These are phyloP conservation scores for Sugiyamaella lignohabitans DNA, from an alignment of 805 yeast species.

Conservation along the genomic window DNA sequence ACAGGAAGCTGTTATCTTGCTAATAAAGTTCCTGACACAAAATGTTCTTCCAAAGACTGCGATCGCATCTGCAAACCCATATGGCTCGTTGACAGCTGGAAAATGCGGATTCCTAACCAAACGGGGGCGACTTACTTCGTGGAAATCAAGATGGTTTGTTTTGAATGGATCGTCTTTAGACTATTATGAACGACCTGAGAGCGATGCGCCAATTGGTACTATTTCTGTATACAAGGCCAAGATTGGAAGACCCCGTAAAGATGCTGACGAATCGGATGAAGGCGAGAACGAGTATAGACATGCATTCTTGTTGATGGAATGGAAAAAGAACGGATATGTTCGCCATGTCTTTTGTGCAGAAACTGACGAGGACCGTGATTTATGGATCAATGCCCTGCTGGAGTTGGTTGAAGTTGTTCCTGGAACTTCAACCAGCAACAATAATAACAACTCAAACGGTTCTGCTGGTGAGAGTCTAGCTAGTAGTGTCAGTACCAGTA, in stretches of 20 bases:
- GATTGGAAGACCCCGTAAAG: conserved; percentile 44
- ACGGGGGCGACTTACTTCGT: conserved; percentile 55
- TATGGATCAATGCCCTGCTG: conserved; percentile 53
- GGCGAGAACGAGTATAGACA: conserved; percentile 37
- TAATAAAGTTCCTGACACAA: conserved; percentile 61
- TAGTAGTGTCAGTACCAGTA: background rate
- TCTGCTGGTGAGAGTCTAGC: conserved; percentile 1
- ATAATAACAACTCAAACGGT: conserved; percentile 1
- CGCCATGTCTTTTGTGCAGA: conserved; percentile 70
- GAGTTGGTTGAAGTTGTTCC: conserved; percentile 15
- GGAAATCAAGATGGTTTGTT: conserved; percentile 68
- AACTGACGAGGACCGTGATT: conserved; percentile 65
- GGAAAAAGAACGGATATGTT: conserved; percentile 28
- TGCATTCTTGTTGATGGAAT: conserved; percentile 47
- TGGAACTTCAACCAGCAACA: conserved; percentile 2
- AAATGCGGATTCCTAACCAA: conserved; percentile 63
- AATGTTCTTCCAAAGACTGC: conserved; percentile 38
- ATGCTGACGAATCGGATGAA: conserved; percentile 37
- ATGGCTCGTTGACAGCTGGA: conserved; percentile 40
- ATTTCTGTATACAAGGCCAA: conserved; percentile 46
- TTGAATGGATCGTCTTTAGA: conserved; percentile 54
- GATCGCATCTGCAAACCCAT: conserved; percentile 31
- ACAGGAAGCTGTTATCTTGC: conserved; percentile 40
- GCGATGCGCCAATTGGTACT: conserved; percentile 43
- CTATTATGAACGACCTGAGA: conserved; percentile 52